Conservation (phyloP, 345 rosid species). For the Iberis pinnata region DNA sequence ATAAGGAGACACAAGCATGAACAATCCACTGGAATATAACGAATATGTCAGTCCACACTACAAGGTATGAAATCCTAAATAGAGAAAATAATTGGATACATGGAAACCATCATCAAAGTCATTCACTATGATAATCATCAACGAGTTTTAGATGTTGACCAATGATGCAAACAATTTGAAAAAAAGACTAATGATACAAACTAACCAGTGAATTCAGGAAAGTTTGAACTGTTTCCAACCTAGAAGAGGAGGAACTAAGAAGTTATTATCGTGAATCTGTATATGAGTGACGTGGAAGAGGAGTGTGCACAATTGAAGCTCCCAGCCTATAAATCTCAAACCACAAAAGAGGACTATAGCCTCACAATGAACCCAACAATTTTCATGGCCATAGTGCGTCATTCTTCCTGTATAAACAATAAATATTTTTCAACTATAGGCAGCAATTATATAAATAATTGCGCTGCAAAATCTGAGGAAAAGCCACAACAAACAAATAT, state of each 20-base stretch:
- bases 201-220: slow-evolving; percentile 69
- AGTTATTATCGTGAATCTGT: slow-evolving; percentile 65
- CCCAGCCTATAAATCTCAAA: slow-evolving; percentile 91
- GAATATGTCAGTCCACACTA: slow-evolving; percentile 57
- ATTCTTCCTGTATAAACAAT: slow-evolving; percentile 44
- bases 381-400: slow-evolving; percentile 74
- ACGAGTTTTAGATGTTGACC: not conserved
- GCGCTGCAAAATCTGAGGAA: too few relatives aligned
- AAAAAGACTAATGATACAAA: not conserved
- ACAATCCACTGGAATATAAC: slow-evolving; percentile 88
- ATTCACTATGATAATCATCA: not conserved
- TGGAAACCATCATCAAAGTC: not conserved
- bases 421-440: not conserved
- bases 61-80: slow-evolving; percentile 71
- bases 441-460: not conserved
- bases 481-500: too few relatives aligned
- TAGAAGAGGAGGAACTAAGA: slow-evolving; percentile 68
- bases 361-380: slow-evolving; percentile 71
- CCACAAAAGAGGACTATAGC: slow-evolving; percentile 77
- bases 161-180: slow-evolving; percentile 7
- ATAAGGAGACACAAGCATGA: slow-evolving; percentile 67
- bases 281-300: slow-evolving; percentile 51
- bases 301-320: slow-evolving; percentile 40
- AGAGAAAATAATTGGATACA: slow-evolving; percentile 70
- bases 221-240: too few relatives aligned